A percentile compares a stretch with the other conserved stretches of the same genome.
phyloP scores from a whole-genome alignment of 176 grass and related monocot genomes.

The Raddia guianensis region DNA sequence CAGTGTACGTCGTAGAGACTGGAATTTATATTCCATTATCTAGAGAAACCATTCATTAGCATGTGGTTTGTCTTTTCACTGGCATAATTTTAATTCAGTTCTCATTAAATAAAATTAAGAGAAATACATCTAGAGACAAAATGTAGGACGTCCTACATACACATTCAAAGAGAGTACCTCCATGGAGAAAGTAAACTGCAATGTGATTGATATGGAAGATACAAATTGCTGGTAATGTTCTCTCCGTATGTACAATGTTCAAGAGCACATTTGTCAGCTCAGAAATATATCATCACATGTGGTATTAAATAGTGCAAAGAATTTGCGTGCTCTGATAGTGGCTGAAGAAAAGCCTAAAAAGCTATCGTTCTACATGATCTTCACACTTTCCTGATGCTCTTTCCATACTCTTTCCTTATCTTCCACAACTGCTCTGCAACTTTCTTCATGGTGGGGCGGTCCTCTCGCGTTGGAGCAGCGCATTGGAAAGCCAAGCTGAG shows the following conservation, averaged over 20 bases:
- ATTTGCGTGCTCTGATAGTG: not conserved
- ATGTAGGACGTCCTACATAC: not conserved
- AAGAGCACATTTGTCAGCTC: constrained; percentile 9
- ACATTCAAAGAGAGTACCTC: not conserved
- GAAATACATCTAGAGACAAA: not conserved
- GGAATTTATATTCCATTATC: too few species aligned
- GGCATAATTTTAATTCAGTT: not conserved
- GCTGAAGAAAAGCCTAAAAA: not conserved
- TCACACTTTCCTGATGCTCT: constrained; percentile 44
- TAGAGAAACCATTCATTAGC: not conserved
- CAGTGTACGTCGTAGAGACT: too few species aligned
- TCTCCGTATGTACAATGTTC: constrained; percentile 11
- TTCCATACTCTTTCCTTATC: constrained; percentile 75
- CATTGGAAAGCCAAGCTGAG: constrained; percentile 83
- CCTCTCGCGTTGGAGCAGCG: constrained; percentile 70
- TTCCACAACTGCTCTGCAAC: constrained; percentile 94
- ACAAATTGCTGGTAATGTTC: not conserved
- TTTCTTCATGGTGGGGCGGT: constrained; percentile 88
- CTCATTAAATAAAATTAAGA: not conserved
- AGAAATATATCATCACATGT: constrained; percentile 23
- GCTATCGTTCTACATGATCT: constrained; percentile 2
- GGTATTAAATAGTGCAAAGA: not conserved
- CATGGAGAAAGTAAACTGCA: not conserved
- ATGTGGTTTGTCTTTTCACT: not conserved
- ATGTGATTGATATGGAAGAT: not conserved